Evolutionary conservation across 768 basidiomycete genomes (phyloP).

Genomic region (Mycena polygramma): DNA sequence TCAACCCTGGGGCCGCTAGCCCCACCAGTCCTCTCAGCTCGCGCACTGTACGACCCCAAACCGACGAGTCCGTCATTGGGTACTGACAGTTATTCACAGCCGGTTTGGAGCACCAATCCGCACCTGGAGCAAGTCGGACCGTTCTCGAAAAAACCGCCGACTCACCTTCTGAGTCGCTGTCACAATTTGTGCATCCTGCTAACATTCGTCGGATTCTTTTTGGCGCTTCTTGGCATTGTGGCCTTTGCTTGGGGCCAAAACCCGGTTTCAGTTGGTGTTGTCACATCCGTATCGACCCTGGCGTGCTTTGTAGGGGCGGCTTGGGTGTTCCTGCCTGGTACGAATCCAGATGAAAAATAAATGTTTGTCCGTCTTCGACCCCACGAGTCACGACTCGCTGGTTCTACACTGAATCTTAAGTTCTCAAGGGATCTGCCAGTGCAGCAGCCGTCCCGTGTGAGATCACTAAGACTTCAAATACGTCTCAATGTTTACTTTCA

Average conservation of each 20-base stretch:
- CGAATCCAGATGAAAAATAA: slow-evolving; percentile 5
- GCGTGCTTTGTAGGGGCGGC: slow-evolving; percentile 15
- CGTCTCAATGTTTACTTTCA: no score
- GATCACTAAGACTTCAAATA: no score
- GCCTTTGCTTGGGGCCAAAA: slow-evolving; percentile 66
- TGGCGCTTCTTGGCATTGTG: slow-evolving; percentile 64
- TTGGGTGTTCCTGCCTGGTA: slow-evolving; percentile 23
- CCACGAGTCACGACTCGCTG: no score
- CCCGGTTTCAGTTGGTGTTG: slow-evolving; percentile 57
- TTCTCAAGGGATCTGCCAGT: no score
- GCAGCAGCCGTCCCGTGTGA: no score
- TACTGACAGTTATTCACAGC: background rate
- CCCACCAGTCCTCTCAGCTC: background rate
- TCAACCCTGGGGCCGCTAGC: slow-evolving; percentile 40
- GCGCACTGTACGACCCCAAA: slow-evolving; percentile 24
- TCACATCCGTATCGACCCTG: slow-evolving; percentile 23
- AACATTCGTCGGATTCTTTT: slow-evolving; percentile 61
- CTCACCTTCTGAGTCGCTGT: slow-evolving; percentile 62
- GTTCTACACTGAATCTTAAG: no score
- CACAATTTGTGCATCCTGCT: slow-evolving; percentile 64
- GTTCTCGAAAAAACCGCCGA: slow-evolving; percentile 55
- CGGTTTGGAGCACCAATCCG: slow-evolving; percentile 60
- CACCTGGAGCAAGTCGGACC: slow-evolving; percentile 66
- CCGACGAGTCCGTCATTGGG: slow-evolving; percentile 24
- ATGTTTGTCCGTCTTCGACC: slow-evolving; percentile 18